Conservation (phyloP, 2,329 filamentous ascomycete species). For the Cladosporium austrohemisphaericum region DNA sequence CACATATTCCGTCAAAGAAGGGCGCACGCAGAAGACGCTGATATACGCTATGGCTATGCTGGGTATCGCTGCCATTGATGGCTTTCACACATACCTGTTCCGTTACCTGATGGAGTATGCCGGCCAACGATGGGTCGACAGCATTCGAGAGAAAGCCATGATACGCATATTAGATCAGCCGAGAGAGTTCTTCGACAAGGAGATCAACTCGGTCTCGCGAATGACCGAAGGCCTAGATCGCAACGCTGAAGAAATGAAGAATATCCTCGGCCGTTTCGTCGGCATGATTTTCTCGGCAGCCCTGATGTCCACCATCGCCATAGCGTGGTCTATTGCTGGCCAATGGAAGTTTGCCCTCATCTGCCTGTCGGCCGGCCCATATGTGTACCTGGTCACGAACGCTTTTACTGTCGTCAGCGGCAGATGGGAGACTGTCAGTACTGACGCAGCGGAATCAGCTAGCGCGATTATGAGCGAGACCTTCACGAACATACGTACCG, state of each 20-base stretch:
- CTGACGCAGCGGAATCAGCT: constrained; percentile 58
- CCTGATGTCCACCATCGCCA: constrained; percentile 64
- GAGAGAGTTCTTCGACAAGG: constrained; percentile 70
- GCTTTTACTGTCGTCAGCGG: constrained; percentile 62
- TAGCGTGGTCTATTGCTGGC: constrained; percentile 69
- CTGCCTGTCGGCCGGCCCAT: constrained; percentile 61
- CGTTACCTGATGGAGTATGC: constrained; percentile 69
- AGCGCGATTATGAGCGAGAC: constrained; percentile 68
- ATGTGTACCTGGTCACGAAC: constrained; percentile 64
- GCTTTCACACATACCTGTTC: constrained; percentile 59
- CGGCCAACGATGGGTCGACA: constrained; percentile 74
- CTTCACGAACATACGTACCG: constrained; percentile 73
- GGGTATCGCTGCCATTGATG: constrained; percentile 64
- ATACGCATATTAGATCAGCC: constrained; percentile 70
- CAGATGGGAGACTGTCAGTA: constrained; percentile 68
- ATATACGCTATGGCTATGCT: constrained; percentile 70
- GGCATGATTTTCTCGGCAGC: constrained; percentile 64
- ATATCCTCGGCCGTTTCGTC: constrained; percentile 73
- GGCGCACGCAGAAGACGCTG: constrained; percentile 50
- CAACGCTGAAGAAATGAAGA: constrained; percentile 82
- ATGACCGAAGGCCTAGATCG: constrained; percentile 72
- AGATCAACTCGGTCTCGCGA: constrained; percentile 59
- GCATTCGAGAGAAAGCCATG: constrained; percentile 65
- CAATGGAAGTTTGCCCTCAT: constrained; percentile 82
- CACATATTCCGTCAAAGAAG: constrained; percentile 59